Conservation (phyloP, 2,329 filamentous ascomycete species). For the Cercospora zeina region DNA sequence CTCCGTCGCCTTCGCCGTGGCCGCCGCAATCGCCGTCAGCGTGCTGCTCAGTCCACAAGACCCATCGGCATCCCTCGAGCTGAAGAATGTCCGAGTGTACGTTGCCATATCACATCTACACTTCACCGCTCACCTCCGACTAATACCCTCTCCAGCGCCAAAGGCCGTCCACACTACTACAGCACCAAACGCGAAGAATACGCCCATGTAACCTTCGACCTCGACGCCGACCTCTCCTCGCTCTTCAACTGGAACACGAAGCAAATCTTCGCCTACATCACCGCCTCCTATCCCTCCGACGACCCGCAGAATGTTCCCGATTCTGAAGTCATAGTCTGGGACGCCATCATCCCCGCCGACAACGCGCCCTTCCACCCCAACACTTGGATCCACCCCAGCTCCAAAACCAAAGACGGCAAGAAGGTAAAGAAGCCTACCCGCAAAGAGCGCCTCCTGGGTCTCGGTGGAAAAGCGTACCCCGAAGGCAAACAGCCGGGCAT, state of each 20-base stretch:
- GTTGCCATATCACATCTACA: slow-evolving; percentile 33
- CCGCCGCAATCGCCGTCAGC: slow-evolving; percentile 75
- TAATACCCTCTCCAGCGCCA: slow-evolving; percentile 62
- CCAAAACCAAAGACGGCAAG: slow-evolving; percentile 23
- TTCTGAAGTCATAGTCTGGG: slow-evolving; percentile 84
- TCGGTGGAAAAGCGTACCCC: slow-evolving; percentile 36
- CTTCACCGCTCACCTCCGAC: not conserved
- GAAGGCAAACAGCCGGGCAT: slow-evolving; percentile 58
- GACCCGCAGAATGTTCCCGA: slow-evolving; percentile 42
- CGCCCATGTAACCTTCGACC: slow-evolving; percentile 87
- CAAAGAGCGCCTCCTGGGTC: slow-evolving; percentile 22
- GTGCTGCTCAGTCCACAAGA: slow-evolving; percentile 70
- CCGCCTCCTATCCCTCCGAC: slow-evolving; percentile 65
- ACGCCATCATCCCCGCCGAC: slow-evolving; percentile 81
- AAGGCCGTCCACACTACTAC: slow-evolving; percentile 95
- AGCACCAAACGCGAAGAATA: slow-evolving; percentile 91
- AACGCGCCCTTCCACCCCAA: slow-evolving; percentile 57
- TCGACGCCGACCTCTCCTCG: slow-evolving; percentile 84
- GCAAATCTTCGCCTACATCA: slow-evolving; percentile 94
- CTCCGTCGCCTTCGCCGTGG: slow-evolving; percentile 81
- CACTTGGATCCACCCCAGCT: slow-evolving; percentile 55
- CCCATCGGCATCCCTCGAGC: slow-evolving; percentile 63
- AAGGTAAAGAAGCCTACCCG: slow-evolving; percentile 27
- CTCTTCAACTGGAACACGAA: slow-evolving; percentile 99
- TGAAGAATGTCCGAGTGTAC: slow-evolving; percentile 84